Conservation (phyloP, 225 moss, liverwort and hornwort genomes). For the Bryoerythrophyllum caledonicum region DNA sequence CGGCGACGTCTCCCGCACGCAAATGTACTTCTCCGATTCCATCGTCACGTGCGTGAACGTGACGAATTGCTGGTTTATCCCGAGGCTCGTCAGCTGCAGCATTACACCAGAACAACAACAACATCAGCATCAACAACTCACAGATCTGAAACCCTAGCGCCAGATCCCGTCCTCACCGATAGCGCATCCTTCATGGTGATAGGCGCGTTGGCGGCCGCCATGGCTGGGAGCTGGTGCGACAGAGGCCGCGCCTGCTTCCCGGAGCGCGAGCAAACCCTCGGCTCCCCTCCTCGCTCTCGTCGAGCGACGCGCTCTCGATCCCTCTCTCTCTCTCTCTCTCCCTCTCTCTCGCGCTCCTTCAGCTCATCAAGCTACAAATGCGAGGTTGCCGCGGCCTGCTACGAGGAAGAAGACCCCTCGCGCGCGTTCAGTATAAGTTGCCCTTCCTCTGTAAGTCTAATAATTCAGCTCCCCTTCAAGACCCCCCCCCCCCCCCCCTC, state of each 20-base stretch:
- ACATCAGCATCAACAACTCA: background rate
- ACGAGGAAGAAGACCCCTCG: background rate
- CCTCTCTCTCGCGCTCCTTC: background rate
- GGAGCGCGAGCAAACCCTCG: conserved; percentile 24
- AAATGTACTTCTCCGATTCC: conserved; percentile 90
- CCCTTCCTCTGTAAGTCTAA: background rate
- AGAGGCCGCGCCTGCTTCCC: conserved; percentile 9
- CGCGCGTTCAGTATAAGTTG: background rate
- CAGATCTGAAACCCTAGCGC: conserved; percentile 6
- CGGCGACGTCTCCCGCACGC: conserved; percentile 82
- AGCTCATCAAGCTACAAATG: background rate
- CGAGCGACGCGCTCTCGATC: background rate
- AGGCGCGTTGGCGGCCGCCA: conserved; percentile 99
- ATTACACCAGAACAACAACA: conserved; percentile 10
- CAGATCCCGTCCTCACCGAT: conserved; percentile 51
- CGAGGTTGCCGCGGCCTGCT: background rate
- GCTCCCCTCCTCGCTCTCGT: background rate
- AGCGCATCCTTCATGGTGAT: conserved; percentile 99
- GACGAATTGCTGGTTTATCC: conserved; percentile 82
- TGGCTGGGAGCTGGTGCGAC: conserved; percentile 33
- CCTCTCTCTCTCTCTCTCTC: background rate
- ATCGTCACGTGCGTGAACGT: conserved; percentile 89
- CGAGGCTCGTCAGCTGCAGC: conserved; percentile 86
- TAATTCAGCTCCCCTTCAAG: background rate
- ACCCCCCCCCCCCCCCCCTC: background rate